Base-by-base conservation (phyloP, 805 yeast species). In the Nakazawaea pomicola region DNA sequence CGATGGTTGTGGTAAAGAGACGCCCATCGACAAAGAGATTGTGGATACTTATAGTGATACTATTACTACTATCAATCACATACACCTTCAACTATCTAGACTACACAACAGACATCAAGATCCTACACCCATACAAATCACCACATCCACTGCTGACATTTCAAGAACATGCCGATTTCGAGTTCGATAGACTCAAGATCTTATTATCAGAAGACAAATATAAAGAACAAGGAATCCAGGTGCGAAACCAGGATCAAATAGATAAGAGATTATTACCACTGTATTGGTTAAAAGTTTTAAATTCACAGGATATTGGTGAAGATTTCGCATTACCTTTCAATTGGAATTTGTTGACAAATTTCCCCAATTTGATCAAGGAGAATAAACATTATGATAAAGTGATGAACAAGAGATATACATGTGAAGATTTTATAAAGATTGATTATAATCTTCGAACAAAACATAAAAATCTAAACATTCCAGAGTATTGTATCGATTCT, bases 341-440 rank as follows among this genome's bases (percentile, higher is more conserved):
- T 31, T 43, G 46, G 46, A 38, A 43, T 35, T 18, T 43, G 9
- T 17, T 43, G 17, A 31, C 37, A 27, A 28, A 41, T 14, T 21
- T 24, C 10, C 29, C 24, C 11, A 20, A 21, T 6, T 8, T 12
- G 15, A 27, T 41, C 12, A n/a, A 28, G 15, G 16, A 32, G 2
- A 32, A 41, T 31, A 15, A 30, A 6, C 20, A 27, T 9, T 36
- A 16, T 23, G 12, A 19, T 32, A 27, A 33, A 18, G 19, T 41
- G 3, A n/a, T 20, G 3, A 17, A 16, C 6, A 18, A 36, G 24
- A 31, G 29, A 19, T 16, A 19, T 17, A 29, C 20, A 7, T 40
- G 43, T 29, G 19, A 17, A 9, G 21, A 33, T 15, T 39, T 39
- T 16, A 23, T 20, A 10, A 27, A 20, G 27, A 18, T 39, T 30